A percentile compares a stretch with the other conserved stretches of the same genome.
These are phyloP conservation scores for Neurospora sp. DNA, from an alignment of 495 filamentous ascomycete species.

Conservation along the genomic window DNA sequence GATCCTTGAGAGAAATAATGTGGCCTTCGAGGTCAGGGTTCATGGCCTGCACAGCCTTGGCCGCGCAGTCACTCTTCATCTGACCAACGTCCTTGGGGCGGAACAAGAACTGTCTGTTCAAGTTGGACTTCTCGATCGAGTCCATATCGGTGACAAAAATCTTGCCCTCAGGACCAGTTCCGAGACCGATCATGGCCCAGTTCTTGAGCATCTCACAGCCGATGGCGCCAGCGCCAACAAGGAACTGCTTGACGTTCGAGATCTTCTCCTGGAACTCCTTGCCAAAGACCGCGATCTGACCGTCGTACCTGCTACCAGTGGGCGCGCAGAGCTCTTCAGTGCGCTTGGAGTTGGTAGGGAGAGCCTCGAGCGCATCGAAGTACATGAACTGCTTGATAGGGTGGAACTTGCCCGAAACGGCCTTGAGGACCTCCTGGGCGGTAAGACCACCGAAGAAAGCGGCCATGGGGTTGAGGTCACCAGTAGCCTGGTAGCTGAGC, in stretches of 20 bases:
- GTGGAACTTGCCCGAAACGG: conserved; percentile 94
- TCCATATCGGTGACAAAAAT: conserved; percentile 96
- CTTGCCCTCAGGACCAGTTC: conserved; percentile 75
- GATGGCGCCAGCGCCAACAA: conserved; percentile 95
- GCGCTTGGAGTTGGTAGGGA: conserved; percentile 61
- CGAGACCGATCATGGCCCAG: conserved; percentile 98
- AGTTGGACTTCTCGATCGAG: conserved; percentile 96
- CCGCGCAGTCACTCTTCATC: conserved; percentile 94
- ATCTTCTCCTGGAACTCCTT: conserved; percentile 90
- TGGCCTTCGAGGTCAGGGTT: conserved; percentile 85
- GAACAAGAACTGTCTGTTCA: conserved; percentile 98
- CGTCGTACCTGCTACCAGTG: conserved; percentile 76
- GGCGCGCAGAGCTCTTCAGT: conserved; percentile 85
- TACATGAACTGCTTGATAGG: conserved; percentile 92
- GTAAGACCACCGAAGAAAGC: conserved; percentile 93
- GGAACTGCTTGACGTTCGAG: conserved; percentile 77
- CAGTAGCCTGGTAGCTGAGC: conserved; percentile 89
- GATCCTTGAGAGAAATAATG: conserved; percentile 75
- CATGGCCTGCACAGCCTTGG: conserved; percentile 81
- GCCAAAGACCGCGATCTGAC: conserved; percentile 94
- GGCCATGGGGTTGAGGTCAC: conserved; percentile 83
- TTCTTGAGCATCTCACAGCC: conserved; percentile 99
- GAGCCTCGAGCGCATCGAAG: conserved; percentile 92
- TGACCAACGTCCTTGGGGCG: conserved; percentile 87
- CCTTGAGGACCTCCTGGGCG: conserved; percentile 94